Evolutionary conservation across 768 basidiomycete species (phyloP).

Genomic region (Lactifluus subvellereus): DNA sequence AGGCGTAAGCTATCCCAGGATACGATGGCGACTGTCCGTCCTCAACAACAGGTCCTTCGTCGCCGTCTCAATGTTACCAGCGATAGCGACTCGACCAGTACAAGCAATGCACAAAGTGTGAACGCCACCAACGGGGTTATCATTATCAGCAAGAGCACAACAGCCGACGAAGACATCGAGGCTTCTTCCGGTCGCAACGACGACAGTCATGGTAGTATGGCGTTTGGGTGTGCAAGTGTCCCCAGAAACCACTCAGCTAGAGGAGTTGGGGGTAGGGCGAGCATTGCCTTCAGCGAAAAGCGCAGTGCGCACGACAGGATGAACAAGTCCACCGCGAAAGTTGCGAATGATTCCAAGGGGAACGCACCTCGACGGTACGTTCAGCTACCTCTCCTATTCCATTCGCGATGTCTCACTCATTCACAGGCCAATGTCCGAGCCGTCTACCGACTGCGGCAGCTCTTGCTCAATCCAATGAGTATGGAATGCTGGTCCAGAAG

Average conservation of each 20-base stretch:
- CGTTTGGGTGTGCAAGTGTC: slow-evolving; percentile 59
- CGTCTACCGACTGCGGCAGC: slow-evolving; percentile 62
- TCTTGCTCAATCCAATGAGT: not conserved
- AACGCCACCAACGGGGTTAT: slow-evolving; percentile 83
- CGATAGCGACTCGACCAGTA: slow-evolving; percentile 41
- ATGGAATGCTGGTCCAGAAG: not conserved
- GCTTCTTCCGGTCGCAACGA: slow-evolving; percentile 76
- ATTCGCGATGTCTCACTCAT: not conserved
- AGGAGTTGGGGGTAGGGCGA: slow-evolving; percentile 31
- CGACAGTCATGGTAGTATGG: slow-evolving; percentile 66
- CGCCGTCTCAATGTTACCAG: slow-evolving; percentile 53
- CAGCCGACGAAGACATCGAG: slow-evolving; percentile 93
- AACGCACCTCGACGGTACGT: slow-evolving; percentile 39
- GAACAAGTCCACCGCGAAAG: slow-evolving; percentile 61
- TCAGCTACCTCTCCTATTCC: slow-evolving; percentile 18
- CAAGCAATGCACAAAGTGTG: slow-evolving; percentile 57
- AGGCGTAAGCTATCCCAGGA: slow-evolving; percentile 53
- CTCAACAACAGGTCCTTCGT: slow-evolving; percentile 39
- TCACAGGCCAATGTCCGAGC: slow-evolving; percentile 53
- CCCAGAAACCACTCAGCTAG: slow-evolving; percentile 54
- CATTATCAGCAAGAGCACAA: slow-evolving; percentile 93
- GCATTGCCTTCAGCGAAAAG: slow-evolving; percentile 42
- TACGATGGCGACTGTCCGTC: slow-evolving; percentile 33
- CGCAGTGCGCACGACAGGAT: slow-evolving; percentile 54
- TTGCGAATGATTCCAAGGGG: slow-evolving; percentile 60